These are phyloP conservation scores for Stephanodiscus triporus DNA, from an alignment of 108 stramenopile genomes.

Conservation along the genomic window DNA sequence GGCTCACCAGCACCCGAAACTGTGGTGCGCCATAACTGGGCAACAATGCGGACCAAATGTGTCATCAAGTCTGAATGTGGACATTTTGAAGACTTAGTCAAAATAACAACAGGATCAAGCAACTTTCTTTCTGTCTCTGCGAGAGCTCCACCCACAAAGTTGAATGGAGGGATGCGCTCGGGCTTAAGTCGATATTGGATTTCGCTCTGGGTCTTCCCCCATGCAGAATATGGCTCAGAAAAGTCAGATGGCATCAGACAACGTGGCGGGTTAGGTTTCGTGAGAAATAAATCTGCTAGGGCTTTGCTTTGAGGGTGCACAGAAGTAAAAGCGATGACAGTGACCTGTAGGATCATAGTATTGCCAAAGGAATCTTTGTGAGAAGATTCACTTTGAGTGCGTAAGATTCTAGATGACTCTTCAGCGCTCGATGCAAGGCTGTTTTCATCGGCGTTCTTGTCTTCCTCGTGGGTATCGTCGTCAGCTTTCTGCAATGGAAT, in stretches of 20 bases:
- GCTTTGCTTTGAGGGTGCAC: constrained; percentile 82
- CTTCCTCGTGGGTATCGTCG: constrained; percentile 13
- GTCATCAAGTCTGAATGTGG: constrained; percentile 55
- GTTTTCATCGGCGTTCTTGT: constrained; percentile 15
- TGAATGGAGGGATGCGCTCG: constrained; percentile 60
- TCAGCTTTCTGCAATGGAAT: constrained; percentile 9
- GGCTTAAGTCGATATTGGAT: constrained; percentile 45
- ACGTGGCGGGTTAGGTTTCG: constrained; percentile 44
- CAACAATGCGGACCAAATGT: constrained; percentile 62
- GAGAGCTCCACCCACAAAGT: constrained; percentile 45
- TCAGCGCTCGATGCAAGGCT: constrained; percentile 13
- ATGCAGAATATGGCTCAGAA: constrained; percentile 45
- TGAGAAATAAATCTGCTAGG: constrained; percentile 47
- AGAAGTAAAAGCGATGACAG: constrained; percentile 74
- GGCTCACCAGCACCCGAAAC: constrained; percentile 70
- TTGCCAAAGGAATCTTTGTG: constrained; percentile 12
- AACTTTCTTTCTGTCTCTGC: constrained; percentile 54
- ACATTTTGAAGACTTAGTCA: constrained; percentile 68
- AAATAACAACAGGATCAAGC: constrained; percentile 51
- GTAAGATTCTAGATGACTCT: constrained; percentile 17
- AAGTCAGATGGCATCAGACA: constrained; percentile 43
- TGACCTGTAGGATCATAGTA: constrained; percentile 54
- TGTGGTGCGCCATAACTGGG: constrained; percentile 64
- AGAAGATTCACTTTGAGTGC: neutral
- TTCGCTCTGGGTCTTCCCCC: constrained; percentile 51